A percentile compares a stretch with the other conserved stretches of the same genome.
Evolutionary conservation across 352 stramenopile genomes (phyloP).

Genomic region (Globisporangium nagaii): DNA sequence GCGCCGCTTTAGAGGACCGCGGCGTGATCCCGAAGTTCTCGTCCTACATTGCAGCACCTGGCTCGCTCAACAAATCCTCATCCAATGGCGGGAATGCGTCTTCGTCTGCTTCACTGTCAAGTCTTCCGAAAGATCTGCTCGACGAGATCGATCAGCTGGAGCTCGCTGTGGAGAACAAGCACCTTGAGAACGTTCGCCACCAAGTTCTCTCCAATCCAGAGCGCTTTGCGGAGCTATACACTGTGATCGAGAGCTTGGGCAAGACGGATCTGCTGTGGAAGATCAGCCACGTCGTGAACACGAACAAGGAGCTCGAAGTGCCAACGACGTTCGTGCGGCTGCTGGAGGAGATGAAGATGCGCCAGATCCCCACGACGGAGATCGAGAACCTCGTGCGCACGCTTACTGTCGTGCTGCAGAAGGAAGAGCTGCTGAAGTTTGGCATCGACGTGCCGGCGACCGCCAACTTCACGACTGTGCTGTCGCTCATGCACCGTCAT

Average conservation of each 20-base stretch:
- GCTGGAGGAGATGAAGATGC: conserved; percentile 45
- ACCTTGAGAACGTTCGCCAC: conserved; percentile 7
- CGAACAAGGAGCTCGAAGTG: conserved; percentile 47
- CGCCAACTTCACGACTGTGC: conserved; percentile 39
- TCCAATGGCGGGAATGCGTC: not conserved
- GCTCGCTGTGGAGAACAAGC: conserved; percentile 33
- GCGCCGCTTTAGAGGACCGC: conserved; percentile 53
- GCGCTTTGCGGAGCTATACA: conserved; percentile 58
- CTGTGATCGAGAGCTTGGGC: conserved; percentile 51
- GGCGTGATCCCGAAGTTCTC: conserved; percentile 50
- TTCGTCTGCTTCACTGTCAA: conserved; percentile 10
- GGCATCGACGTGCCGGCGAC: conserved; percentile 42
- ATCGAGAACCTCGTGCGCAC: conserved; percentile 53
- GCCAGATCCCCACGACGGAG: conserved; percentile 47
- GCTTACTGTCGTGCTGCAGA: conserved; percentile 53
- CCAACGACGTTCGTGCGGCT: conserved; percentile 37
- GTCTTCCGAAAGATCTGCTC: conserved; percentile 37
- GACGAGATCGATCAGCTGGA: conserved; percentile 58
- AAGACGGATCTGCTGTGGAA: conserved; percentile 77
- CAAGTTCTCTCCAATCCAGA: conserved; percentile 54
- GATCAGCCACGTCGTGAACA: conserved; percentile 59
- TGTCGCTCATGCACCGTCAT: conserved; percentile 49
- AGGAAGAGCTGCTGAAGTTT: conserved; percentile 37
- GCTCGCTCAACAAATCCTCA: conserved; percentile 2
- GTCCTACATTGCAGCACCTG: not conserved